These are phyloP conservation scores for Cryptococcus sp. DNA, from an alignment of 1,284 basidiomycete species.

Conservation along the genomic window DNA sequence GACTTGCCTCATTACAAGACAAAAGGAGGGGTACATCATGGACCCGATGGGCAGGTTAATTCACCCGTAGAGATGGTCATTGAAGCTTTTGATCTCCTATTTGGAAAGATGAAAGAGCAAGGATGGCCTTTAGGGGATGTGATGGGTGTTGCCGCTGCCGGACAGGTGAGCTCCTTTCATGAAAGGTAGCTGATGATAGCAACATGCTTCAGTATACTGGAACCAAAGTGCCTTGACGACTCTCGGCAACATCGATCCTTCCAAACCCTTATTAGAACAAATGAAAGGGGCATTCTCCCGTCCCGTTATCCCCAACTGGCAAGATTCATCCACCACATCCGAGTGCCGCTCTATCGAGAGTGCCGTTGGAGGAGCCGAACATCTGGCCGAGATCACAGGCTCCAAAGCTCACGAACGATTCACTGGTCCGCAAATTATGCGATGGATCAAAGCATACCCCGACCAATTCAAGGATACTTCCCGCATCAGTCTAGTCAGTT, in stretches of 20 bases:
- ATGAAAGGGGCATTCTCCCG: conserved; percentile 62
- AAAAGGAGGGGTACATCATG: conserved; percentile 65
- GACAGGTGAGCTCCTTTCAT: conserved; percentile 22
- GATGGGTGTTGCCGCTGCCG: conserved; percentile 38
- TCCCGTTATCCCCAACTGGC: conserved; percentile 77
- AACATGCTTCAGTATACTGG: conserved; percentile 91
- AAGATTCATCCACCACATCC: conserved; percentile 76
- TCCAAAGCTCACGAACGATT: conserved; percentile 84
- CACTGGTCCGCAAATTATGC: conserved; percentile 78
- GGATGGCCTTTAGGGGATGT: conserved; percentile 42
- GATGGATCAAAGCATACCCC: conserved; percentile 60
- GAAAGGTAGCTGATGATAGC: conserved; percentile 50
- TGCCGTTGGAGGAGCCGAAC: conserved; percentile 61
- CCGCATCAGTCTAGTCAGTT: conserved; percentile 74
- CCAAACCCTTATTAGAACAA: conserved; percentile 52
- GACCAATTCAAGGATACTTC: conserved; percentile 63
- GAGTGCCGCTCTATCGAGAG: conserved; percentile 70
- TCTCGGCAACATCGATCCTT: conserved; percentile 58
- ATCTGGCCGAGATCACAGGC: conserved; percentile 69
- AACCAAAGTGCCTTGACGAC: conserved; percentile 56
- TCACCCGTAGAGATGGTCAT: conserved; percentile 80
- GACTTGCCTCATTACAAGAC: conserved; percentile 73
- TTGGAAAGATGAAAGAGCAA: conserved; percentile 61
- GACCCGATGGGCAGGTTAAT: conserved; percentile 63
- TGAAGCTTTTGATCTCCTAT: conserved; percentile 74